Percentiles rank a stretch among this genome's conserved stretches.
phyloP scores from a whole-genome alignment of 331 rosid genomes.

The Cucumis variabilis region DNA sequence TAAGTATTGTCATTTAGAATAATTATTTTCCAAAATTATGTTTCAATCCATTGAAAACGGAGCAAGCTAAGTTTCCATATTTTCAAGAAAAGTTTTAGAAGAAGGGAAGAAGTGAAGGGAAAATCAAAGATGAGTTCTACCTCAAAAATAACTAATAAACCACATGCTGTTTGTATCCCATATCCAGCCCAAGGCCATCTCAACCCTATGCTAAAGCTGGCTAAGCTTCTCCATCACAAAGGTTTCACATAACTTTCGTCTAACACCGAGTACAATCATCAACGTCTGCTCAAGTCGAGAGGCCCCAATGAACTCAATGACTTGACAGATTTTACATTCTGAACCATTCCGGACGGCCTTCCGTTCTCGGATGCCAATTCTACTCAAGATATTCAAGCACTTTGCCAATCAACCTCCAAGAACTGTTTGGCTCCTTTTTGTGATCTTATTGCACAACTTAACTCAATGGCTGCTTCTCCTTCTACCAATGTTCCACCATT shows the following conservation, averaged over 20 bases:
- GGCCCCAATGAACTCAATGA: background rate
- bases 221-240: too few relatives aligned
- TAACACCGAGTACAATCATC: background rate
- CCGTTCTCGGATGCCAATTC: background rate
- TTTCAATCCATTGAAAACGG: background rate
- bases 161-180: constrained; percentile 9
- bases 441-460: background rate
- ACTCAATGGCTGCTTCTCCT: background rate
- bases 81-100: constrained; percentile 39
- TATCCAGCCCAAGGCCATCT: background rate
- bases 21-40: too few relatives aligned
- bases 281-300: background rate
- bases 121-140: constrained; percentile 37
- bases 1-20: too few relatives aligned
- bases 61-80: background rate
- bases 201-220: background rate
- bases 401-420: background rate
- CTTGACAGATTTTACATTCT: background rate
- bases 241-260: constrained; percentile 4
- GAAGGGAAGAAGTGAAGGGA: constrained; percentile 34
- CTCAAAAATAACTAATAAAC: constrained; percentile 3
- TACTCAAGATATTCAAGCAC: background rate
- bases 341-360: background rate
- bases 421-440: background rate
- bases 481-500: too few relatives aligned